These are phyloP conservation scores for Saturnispora zaruensis DNA, from an alignment of 805 yeast genomes.

Conservation along the genomic window DNA sequence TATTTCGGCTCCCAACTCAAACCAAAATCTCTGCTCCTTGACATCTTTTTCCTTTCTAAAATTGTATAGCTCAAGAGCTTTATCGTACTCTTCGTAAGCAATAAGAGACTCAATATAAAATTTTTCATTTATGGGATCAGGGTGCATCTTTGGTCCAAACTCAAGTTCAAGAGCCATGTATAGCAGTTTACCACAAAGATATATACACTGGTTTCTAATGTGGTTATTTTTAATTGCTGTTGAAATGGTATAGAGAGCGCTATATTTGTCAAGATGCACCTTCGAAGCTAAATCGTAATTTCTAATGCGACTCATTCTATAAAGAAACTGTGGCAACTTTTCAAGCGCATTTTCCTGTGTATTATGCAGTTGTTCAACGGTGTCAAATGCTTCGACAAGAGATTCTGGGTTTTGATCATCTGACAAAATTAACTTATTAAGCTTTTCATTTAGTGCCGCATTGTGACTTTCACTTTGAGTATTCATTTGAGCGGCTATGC, in stretches of 20 bases:
- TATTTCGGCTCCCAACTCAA: constrained; percentile 38
- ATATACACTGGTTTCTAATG: constrained; percentile 28
- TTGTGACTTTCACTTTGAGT: constrained; percentile 10
- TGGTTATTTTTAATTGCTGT: constrained; percentile 30
- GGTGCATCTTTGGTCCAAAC: constrained; percentile 31
- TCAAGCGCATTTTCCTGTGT: constrained; percentile 18
- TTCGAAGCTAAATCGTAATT: constrained; percentile 15
- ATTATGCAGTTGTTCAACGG: constrained; percentile 17
- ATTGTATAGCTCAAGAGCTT: constrained; percentile 33
- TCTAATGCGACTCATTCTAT: constrained; percentile 14
- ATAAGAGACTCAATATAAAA: constrained; percentile 40
- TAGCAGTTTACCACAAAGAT: constrained; percentile 35
- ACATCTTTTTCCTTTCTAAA: constrained; percentile 31
- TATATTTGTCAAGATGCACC: constrained; percentile 31
- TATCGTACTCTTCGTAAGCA: constrained; percentile 24
- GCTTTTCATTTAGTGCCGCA: constrained; percentile 11
- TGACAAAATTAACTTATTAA: constrained; percentile 9
- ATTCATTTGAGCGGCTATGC: constrained; percentile 7
- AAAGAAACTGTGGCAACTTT: constrained; percentile 20
- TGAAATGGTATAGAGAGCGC: constrained; percentile 33
- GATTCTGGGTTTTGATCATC: constrained; percentile 16
- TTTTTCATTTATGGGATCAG: constrained; percentile 43
- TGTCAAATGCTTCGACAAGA: constrained; percentile 18
- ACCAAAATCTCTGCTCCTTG: constrained; percentile 41
- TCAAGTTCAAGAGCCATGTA: constrained; percentile 26